A percentile compares a stretch with the other conserved stretches of the same genome.
These are phyloP conservation scores for Stachybotrys chlorohalonatus DNA, from an alignment of 2,329 filamentous ascomycete genomes.

Conservation along the genomic window DNA sequence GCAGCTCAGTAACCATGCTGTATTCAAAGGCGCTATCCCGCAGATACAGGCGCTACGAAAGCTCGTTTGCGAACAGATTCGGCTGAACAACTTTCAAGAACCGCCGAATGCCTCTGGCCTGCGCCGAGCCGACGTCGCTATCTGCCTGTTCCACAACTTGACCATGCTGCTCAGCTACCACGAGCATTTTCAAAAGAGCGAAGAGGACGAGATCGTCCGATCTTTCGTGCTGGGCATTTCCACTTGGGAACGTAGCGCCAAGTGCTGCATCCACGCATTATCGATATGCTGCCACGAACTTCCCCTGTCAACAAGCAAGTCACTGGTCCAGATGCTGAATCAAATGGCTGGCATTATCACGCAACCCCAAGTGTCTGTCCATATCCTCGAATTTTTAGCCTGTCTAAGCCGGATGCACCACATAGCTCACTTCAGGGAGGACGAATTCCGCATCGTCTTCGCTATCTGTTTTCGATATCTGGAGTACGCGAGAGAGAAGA, in stretches of 20 bases:
- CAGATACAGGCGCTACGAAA: constrained; percentile 70
- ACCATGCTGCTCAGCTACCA: constrained; percentile 90
- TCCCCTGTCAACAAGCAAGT: constrained; percentile 77
- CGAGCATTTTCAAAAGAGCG: constrained; percentile 69
- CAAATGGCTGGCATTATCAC: constrained; percentile 97
- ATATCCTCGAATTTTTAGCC: constrained; percentile 93
- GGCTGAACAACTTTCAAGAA: constrained; percentile 67
- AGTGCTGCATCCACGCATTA: constrained; percentile 88
- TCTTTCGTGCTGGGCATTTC: constrained; percentile 80
- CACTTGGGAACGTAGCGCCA: constrained; percentile 77
- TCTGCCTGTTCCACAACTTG: constrained; percentile 79
- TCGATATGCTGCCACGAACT: constrained; percentile 94
- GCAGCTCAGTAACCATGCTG: constrained; percentile 80
- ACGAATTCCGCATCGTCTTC: constrained; percentile 90
- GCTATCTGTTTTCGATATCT: constrained; percentile 92
- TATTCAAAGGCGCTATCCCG: constrained; percentile 66
- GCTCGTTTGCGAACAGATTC: constrained; percentile 74
- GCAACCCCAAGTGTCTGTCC: constrained; percentile 80
- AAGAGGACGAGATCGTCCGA: constrained; percentile 83
- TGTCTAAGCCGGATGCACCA: constrained; percentile 76
- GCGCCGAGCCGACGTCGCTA: constrained; percentile 78
- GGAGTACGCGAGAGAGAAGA: constrained; percentile 71
- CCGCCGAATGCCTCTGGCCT: constrained; percentile 71
- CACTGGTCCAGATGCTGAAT: constrained; percentile 74
- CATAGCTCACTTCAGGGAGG: constrained; percentile 80